phyloP scores from a whole-genome alignment of 2,329 filamentous ascomycete species.

The Sporothrix pallida region DNA sequence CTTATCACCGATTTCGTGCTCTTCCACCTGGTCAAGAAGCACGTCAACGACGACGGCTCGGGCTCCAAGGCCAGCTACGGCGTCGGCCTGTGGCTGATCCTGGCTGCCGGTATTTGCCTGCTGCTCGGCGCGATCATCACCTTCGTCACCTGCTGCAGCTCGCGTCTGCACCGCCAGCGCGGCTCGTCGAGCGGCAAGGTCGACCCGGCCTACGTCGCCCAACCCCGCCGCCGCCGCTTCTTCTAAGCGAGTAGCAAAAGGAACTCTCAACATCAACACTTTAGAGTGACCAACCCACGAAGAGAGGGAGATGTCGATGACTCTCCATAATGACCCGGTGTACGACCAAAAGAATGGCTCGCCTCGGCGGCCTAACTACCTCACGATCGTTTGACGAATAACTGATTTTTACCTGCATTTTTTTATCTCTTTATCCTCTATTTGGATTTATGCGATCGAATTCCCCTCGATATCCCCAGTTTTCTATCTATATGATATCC shows the following conservation, averaged over 20 bases:
- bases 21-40: conserved; percentile 62
- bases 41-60: conserved; percentile 52
- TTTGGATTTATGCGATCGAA: not conserved
- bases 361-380: not conserved
- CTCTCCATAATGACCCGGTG: conserved; percentile 25
- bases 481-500: conserved; percentile 25
- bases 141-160: conserved; percentile 66
- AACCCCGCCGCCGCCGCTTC: conserved; percentile 38
- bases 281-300: not conserved
- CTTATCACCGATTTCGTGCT: conserved; percentile 63
- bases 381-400: conserved; percentile 21
- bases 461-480: not conserved
- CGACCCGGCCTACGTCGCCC: conserved; percentile 40
- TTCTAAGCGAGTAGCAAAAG: conserved; percentile 30
- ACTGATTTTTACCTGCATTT: conserved; percentile 1
- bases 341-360: conserved; percentile 13
- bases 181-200: conserved; percentile 40
- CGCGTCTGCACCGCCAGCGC: conserved; percentile 50
- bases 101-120: conserved; percentile 61
- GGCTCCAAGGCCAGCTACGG: conserved; percentile 52
- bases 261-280: not conserved
- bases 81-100: conserved; percentile 63
- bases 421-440: not conserved
- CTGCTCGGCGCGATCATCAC: conserved; percentile 63
- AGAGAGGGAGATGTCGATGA: conserved; percentile 6